These are phyloP conservation scores for Laguncularia racemosa DNA, from an alignment of 345 rosid genomes.

Conservation along the genomic window DNA sequence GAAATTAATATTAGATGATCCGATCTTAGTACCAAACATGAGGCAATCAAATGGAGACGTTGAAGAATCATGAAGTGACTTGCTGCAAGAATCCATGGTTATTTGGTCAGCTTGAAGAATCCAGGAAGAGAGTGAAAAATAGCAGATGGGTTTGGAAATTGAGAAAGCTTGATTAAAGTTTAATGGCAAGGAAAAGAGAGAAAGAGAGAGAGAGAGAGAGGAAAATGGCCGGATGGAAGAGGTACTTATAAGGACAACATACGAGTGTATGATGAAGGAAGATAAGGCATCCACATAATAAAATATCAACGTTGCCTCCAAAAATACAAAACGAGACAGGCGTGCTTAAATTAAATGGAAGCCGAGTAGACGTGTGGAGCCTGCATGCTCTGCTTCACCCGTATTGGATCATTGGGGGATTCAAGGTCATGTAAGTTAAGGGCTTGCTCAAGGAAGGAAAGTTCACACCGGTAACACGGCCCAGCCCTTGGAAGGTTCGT, in stretches of 20 bases:
- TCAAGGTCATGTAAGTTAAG: too few species aligned
- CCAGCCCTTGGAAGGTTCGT: too few species aligned
- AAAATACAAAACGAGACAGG: not conserved
- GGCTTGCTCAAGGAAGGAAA: too few species aligned
- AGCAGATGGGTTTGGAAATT: too few species aligned
- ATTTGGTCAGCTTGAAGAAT: not conserved
- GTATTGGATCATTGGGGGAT: too few species aligned
- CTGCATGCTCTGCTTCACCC: not conserved
- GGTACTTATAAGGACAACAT: not conserved
- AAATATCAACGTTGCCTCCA: not conserved
- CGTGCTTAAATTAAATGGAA: not conserved
- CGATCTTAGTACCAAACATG: slow-evolving; percentile 49
- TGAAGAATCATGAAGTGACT: slow-evolving; percentile 16
- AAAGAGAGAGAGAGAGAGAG: not conserved
- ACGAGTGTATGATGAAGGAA: not conserved
- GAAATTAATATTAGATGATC: too few species aligned
- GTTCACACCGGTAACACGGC: too few species aligned
- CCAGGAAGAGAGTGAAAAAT: not conserved
- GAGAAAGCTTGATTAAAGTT: too few species aligned
- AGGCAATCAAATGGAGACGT: slow-evolving; percentile 59
- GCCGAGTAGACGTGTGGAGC: slow-evolving; percentile 6
- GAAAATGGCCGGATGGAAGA: not conserved
- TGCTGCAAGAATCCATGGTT: slow-evolving; percentile 27
- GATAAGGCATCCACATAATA: not conserved
- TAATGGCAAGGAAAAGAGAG: not conserved